Evolutionary conservation across 495 filamentous ascomycete species (phyloP), one percentile per base, ranked within the genome.

Genomic region (Thozetella sp.): DNA sequence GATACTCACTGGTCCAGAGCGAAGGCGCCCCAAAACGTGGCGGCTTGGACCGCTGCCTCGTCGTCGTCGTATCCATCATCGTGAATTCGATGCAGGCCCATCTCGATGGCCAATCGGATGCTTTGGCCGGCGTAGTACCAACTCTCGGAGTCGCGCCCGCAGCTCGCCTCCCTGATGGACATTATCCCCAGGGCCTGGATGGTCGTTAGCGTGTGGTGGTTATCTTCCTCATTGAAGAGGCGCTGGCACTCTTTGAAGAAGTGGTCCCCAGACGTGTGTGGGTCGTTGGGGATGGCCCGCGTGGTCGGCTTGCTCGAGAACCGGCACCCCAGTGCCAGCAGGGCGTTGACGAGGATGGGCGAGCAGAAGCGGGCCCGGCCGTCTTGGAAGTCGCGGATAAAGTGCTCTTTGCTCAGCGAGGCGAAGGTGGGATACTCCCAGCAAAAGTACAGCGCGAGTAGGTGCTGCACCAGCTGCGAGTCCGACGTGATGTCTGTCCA

Each of bases 371-470:
- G 80, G 51, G 76, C 62, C 51, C 81, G 67, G 15, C 85, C 81
- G 17, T 66, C 70, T 6, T 66, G 62, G 63, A 90, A 86, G 66
- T 93, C 90, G 24, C 81, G 73, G 56, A 90, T 71, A 65, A 96
- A 94, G 55, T 90, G 82, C 51, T 87, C 84, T 54, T 92, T 88
- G 57, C 86, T 87, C 40, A 96, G 81, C 2, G 90, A 80, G 9
- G 87, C 84, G 65, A 90, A 87, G 55, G 86, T 89, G 1, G 90
- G 89, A 62, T 93, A 90, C 64, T 90, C 87, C 91, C 91, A 95
- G 65, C 83, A 85, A 58, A 96, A 94, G 71, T 91, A 94, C 17
- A 93, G 72, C 17, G 85, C 76, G 40, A 91, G 73, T 22, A 91
- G 77, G 60, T 90, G 86, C 55, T 84, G 74, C 9, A 91, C 80